A percentile compares a stretch with the other conserved stretches of the same genome.
These are phyloP conservation scores for Saccharomyces hybrid DNA, from an alignment of 1,139 yeast species.

Conservation along the genomic window DNA sequence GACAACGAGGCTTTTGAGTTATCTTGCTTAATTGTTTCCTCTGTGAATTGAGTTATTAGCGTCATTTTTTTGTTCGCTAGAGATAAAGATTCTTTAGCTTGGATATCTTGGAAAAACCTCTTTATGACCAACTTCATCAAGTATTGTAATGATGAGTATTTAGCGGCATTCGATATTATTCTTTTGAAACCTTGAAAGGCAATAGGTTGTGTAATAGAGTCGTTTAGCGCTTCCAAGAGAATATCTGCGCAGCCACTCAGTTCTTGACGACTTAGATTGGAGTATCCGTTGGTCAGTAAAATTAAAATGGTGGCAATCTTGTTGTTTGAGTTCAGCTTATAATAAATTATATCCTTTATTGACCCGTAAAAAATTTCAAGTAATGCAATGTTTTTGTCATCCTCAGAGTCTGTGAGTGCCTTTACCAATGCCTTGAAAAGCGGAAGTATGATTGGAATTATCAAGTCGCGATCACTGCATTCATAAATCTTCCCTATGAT, in stretches of 20 bases:
- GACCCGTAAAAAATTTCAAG: conserved; percentile 25
- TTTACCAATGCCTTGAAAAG: conserved; percentile 44
- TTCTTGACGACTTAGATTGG: conserved; percentile 18
- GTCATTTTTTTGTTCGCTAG: not conserved
- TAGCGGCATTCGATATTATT: conserved; percentile 2
- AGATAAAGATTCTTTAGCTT: not conserved
- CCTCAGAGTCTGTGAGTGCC: conserved; percentile 35
- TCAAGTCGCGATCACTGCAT: conserved; percentile 23
- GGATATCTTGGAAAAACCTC: not conserved
- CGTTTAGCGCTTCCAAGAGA: conserved; percentile 12
- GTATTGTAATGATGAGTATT: not conserved
- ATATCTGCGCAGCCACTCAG: conserved; percentile 12
- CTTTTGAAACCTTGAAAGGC: conserved; percentile 17
- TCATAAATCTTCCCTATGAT: conserved; percentile 51
- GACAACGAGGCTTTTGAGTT: conserved; percentile 12
- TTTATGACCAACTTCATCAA: not conserved
- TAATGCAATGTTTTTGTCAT: conserved; percentile 31
- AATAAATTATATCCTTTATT: conserved; percentile 26
- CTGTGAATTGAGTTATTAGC: not conserved
- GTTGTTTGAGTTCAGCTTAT: conserved; percentile 15
- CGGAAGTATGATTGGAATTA: conserved; percentile 51
- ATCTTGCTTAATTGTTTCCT: not conserved
- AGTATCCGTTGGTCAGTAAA: conserved; percentile 14
- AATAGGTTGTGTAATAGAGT: conserved; percentile 6
- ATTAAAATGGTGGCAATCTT: conserved; percentile 18